Evolutionary conservation across 192 early-diverging fungal genomes (phyloP).

Genomic region (Podila clonocystis): DNA sequence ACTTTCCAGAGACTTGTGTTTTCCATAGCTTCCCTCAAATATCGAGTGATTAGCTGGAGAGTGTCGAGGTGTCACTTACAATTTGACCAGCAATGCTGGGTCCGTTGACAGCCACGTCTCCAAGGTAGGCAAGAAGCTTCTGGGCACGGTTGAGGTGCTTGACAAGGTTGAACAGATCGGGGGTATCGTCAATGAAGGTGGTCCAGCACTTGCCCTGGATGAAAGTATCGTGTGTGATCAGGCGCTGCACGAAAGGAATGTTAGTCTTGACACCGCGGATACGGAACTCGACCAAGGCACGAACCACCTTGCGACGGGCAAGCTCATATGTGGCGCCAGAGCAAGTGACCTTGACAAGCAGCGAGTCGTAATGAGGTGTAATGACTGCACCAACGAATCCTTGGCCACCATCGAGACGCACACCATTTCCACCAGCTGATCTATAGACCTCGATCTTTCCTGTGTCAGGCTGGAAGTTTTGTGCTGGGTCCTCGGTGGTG

Average conservation of each 20-base stretch:
- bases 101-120: conserved; percentile 93
- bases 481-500: conserved; percentile 94
- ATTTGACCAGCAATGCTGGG: conserved; percentile 91
- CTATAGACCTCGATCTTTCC: conserved; percentile 96
- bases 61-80: conserved; percentile 26
- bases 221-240: conserved; percentile 87
- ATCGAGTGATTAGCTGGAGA: background rate
- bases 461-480: conserved; percentile 95
- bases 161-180: conserved; percentile 86
- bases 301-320: conserved; percentile 88
- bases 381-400: conserved; percentile 93
- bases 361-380: conserved; percentile 95
- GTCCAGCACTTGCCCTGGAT: conserved; percentile 91
- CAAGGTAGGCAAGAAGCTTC: conserved; percentile 89
- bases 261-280: conserved; percentile 98
- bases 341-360: conserved; percentile 92
- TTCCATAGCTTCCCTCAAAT: too few species aligned
- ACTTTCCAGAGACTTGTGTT: background rate
- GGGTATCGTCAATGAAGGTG: conserved; percentile 98
- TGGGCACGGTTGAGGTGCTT: conserved; percentile 86
- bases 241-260: conserved; percentile 90
- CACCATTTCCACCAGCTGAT: conserved; percentile 88
- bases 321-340: conserved; percentile 90
- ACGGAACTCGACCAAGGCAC: conserved; percentile 92
- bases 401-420: conserved; percentile 89